A percentile compares a stretch with the other conserved stretches of the same genome.
These are phyloP conservation scores for Citrullus mucosospermus DNA, from an alignment of 306 rosid species.

Conservation along the genomic window DNA sequence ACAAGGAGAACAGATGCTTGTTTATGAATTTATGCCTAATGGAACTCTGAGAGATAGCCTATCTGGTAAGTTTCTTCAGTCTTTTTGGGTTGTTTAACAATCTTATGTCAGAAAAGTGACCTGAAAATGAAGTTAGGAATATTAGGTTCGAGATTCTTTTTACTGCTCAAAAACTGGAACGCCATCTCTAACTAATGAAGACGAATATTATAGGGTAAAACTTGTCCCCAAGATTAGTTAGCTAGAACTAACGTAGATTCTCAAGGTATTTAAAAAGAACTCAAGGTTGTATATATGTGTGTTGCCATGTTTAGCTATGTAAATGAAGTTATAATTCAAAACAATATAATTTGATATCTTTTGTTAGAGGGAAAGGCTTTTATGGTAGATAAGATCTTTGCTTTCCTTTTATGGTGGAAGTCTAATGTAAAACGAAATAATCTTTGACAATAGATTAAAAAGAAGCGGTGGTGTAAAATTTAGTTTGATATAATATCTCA, in stretches of 20 bases:
- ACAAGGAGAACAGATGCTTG: slow-evolving; percentile 91
- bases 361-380: not conserved
- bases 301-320: not conserved
- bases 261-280: not conserved
- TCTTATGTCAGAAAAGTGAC: not conserved
- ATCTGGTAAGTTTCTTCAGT: slow-evolving; percentile 34
- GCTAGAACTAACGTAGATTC: not conserved
- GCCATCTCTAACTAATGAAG: not conserved
- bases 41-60: slow-evolving; percentile 76
- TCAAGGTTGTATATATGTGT: not conserved
- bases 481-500: not conserved
- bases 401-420: not conserved
- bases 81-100: not conserved
- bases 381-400: not conserved
- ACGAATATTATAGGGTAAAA: not conserved
- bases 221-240: not conserved
- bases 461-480: not conserved
- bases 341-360: not conserved
- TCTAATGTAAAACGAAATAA: not conserved
- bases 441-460: not conserved
- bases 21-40: slow-evolving; percentile 74
- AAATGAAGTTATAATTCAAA: not conserved
- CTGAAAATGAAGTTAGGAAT: not conserved
- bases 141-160: not conserved
- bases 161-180: not conserved